phyloP scores from a whole-genome alignment of 176 grass and related monocot genomes.

The Melocanna baccifera region DNA sequence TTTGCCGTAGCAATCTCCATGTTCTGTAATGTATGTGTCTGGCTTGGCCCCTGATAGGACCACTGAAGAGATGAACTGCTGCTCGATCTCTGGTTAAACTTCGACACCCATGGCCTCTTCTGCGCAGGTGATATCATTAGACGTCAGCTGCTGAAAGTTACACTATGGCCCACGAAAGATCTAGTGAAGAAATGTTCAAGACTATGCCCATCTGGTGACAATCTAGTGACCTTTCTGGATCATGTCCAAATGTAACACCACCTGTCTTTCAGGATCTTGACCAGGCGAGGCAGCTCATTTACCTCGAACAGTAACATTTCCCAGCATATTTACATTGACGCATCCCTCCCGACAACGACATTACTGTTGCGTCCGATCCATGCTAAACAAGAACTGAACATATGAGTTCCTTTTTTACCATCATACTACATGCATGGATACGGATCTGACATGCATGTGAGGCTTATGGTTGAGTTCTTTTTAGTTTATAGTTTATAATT shows the following conservation, averaged over 20 bases:
- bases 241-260: background rate
- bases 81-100: background rate
- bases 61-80: background rate
- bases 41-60: background rate
- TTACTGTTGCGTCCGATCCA: background rate
- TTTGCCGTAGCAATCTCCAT: background rate
- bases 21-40: background rate
- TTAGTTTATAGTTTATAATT: too few relatives aligned
- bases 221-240: background rate
- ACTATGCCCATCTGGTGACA: background rate
- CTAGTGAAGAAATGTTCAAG: background rate
- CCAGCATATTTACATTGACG: background rate
- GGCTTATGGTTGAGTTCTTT: background rate
- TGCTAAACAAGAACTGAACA: background rate
- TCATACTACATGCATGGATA: background rate
- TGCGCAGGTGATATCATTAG: background rate
- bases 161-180: conserved; percentile 7
- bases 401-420: background rate
- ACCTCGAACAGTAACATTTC: background rate
- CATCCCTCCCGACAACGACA: conserved; percentile 9
- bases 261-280: conserved; percentile 3
- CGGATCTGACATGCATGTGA: conserved; percentile 25
- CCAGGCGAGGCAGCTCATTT: background rate
- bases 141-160: background rate
- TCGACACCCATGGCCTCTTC: background rate